Evolutionary conservation across 768 basidiomycete species (phyloP).

Genomic region (Coprinopsis marcescibilis): DNA sequence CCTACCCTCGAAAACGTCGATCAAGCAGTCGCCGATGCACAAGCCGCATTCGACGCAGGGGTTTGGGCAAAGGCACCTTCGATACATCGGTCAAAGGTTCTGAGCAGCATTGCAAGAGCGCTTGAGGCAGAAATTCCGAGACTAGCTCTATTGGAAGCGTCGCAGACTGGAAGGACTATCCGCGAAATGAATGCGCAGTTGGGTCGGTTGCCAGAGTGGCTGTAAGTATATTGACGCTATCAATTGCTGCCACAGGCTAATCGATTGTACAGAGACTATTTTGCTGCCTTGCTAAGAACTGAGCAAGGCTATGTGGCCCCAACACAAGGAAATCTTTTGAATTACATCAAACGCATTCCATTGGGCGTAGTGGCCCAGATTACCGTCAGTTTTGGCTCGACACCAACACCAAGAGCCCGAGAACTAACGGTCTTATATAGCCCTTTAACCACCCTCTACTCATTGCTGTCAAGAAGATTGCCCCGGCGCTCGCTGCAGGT

Average conservation of each 20-base stretch:
- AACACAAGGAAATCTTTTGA: slow-evolving; percentile 72
- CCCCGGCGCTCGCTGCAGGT: slow-evolving; percentile 78
- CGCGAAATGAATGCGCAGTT: slow-evolving; percentile 82
- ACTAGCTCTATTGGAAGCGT: slow-evolving; percentile 58
- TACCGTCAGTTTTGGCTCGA: slow-evolving; percentile 43
- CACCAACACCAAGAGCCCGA: neutral
- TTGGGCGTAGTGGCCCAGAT: slow-evolving; percentile 89
- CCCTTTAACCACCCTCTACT: slow-evolving; percentile 89
- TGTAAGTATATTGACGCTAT: slow-evolving; percentile 40
- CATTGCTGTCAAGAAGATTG: slow-evolving; percentile 86
- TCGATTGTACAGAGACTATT: slow-evolving; percentile 55
- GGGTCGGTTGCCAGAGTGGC: slow-evolving; percentile 76
- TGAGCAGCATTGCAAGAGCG: slow-evolving; percentile 57
- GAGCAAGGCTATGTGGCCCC: slow-evolving; percentile 67
- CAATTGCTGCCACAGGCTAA: neutral
- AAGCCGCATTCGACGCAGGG: slow-evolving; percentile 57
- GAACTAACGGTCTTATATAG: slow-evolving; percentile 26
- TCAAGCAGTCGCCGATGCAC: slow-evolving; percentile 46
- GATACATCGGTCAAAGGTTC: slow-evolving; percentile 55
- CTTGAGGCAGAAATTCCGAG: slow-evolving; percentile 54
- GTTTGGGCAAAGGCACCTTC: slow-evolving; percentile 64
- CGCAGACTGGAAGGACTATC: slow-evolving; percentile 78
- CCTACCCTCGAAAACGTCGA: slow-evolving; percentile 49
- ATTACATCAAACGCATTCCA: slow-evolving; percentile 74
- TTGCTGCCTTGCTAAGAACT: slow-evolving; percentile 67